phyloP scores from a whole-genome alignment of 2,329 filamentous ascomycete species.

The Aspergillus bombycis region DNA sequence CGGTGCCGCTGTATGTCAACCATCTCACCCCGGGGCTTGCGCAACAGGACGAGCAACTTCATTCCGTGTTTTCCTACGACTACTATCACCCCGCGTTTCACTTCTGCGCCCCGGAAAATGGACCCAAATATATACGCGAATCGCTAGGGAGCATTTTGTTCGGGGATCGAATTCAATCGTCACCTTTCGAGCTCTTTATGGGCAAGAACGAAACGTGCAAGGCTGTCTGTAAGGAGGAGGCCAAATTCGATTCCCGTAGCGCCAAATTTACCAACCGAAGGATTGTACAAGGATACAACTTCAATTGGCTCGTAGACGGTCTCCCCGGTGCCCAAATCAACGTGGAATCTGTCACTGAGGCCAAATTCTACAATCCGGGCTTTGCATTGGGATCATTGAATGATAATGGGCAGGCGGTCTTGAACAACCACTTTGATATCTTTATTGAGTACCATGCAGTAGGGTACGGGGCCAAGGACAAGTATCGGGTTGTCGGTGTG shows the following conservation, averaged over 20 bases:
- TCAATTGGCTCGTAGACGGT: conserved; percentile 96
- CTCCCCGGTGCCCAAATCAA: conserved; percentile 86
- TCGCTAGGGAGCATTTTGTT: conserved; percentile 95
- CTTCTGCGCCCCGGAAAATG: conserved; percentile 80
- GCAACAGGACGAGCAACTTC: conserved; percentile 74
- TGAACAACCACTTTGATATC: conserved; percentile 98
- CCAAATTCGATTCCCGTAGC: conserved; percentile 66
- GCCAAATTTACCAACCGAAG: conserved; percentile 79
- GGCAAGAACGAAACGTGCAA: conserved; percentile 85
- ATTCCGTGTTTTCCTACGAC: conserved; percentile 93
- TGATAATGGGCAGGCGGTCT: conserved; percentile 58
- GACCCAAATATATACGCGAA: conserved; percentile 79
- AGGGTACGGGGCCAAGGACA: conserved; percentile 54
- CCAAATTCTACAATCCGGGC: conserved; percentile 86
- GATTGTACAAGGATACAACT: conserved; percentile 82
- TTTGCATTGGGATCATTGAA: conserved; percentile 73
- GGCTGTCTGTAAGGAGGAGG: conserved; percentile 68
- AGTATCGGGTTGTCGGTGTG: conserved; percentile 89
- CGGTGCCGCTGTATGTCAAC: conserved; percentile 89
- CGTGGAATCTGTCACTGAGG: conserved; percentile 73
- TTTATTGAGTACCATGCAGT: conserved; percentile 89
- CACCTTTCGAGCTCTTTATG: conserved; percentile 89
- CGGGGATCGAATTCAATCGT: conserved; percentile 96
- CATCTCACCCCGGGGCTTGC: conserved; percentile 84
- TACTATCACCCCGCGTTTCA: conserved; percentile 89